These are phyloP conservation scores for Pecoramyces ruminantium DNA, from an alignment of 192 early-diverging fungal species.

Conservation along the genomic window DNA sequence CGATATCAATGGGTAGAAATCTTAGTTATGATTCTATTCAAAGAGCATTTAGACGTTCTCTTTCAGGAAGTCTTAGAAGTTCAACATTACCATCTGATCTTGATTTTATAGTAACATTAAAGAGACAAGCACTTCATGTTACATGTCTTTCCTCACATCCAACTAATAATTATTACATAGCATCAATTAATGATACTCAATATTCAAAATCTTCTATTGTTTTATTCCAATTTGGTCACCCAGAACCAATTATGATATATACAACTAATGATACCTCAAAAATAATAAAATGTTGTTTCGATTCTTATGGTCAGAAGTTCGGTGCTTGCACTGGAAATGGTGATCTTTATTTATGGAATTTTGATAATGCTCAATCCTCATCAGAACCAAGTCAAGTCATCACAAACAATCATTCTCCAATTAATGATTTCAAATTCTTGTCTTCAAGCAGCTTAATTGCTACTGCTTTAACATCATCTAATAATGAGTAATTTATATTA, in stretches of 20 bases:
- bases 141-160: conserved; percentile 13
- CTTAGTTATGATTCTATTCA: conserved; percentile 44
- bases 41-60: conserved; percentile 27
- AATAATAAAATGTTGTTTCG: conserved; percentile 38
- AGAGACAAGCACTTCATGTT: conserved; percentile 6
- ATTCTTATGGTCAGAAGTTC: conserved; percentile 61
- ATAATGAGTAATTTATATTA: conserved; percentile 16
- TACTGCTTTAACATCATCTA: conserved; percentile 46
- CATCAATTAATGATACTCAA: background rate
- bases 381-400: background rate
- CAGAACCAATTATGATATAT: conserved; percentile 44
- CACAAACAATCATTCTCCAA: background rate
- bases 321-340: conserved; percentile 52
- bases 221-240: conserved; percentile 68
- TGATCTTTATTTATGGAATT: conserved; percentile 52
- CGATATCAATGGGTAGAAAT: conserved; percentile 6
- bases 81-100: background rate
- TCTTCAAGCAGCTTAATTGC: conserved; percentile 53
- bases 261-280: conserved; percentile 22
- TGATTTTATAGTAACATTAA: conserved; percentile 14
- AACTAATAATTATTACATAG: conserved; percentile 6
- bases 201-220: conserved; percentile 11
- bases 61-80: conserved; percentile 8
- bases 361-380: conserved; percentile 49
- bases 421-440: conserved; percentile 59